These are phyloP conservation scores for Cairneyella variabilis DNA, from an alignment of 495 filamentous ascomycete species.

Conservation along the genomic window DNA sequence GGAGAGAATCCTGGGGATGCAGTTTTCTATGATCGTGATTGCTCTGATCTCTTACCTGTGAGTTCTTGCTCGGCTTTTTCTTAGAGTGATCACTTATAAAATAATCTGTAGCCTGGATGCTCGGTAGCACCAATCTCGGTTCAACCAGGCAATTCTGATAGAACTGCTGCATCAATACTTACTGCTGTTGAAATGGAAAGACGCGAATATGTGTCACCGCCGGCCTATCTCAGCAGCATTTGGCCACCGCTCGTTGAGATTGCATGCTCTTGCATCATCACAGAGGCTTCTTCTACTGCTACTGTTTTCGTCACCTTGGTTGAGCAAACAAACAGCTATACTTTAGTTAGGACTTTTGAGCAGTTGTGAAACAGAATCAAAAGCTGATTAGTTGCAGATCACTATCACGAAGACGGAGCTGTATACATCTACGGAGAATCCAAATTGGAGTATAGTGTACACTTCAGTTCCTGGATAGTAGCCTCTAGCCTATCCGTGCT, in stretches of 20 bases:
- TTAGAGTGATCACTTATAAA: neutral
- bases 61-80: neutral
- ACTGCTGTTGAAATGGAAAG: neutral
- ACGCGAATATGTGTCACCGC: neutral
- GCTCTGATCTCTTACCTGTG: neutral
- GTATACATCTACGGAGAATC: neutral
- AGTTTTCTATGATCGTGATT: neutral
- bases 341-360: neutral
- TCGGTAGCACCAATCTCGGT: no score
- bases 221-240: neutral
- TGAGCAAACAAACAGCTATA: neutral
- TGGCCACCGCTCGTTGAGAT: neutral
- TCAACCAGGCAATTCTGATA: no score
- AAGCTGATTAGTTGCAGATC: neutral
- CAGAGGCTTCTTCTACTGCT: neutral
- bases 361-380: neutral
- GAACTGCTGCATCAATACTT: neutral
- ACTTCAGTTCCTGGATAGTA: neutral
- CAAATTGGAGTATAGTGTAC: neutral
- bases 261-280: neutral
- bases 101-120: neutral
- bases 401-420: neutral
- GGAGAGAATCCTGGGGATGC: neutral
- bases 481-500: no score
- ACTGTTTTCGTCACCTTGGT: neutral